Conservation (phyloP, 2,329 filamentous ascomycete genomes). For the Graphium sp. region DNA sequence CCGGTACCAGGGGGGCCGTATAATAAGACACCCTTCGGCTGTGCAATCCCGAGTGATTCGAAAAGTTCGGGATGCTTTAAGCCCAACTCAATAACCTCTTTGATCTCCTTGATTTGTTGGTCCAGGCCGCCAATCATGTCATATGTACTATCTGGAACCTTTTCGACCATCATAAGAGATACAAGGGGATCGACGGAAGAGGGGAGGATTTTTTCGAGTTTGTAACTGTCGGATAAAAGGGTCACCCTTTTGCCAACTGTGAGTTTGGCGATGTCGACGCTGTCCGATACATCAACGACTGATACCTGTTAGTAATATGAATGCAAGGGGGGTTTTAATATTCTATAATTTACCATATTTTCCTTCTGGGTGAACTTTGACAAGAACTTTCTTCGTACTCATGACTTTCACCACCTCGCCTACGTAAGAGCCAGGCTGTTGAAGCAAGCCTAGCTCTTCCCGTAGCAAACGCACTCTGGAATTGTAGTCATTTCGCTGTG, state of each 20-base stretch:
- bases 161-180: slow-evolving; percentile 99
- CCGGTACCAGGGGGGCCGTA: slow-evolving; percentile 95
- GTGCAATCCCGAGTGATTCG: slow-evolving; percentile 95
- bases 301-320: slow-evolving; percentile 7
- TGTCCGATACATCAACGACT: slow-evolving; percentile 95
- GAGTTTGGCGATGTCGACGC: slow-evolving; percentile 87
- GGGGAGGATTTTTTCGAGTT: slow-evolving; percentile 94
- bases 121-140: slow-evolving; percentile 99
- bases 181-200: slow-evolving; percentile 97
- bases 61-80: slow-evolving; percentile 97
- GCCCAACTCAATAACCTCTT: slow-evolving; percentile 97
- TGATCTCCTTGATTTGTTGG: slow-evolving; percentile 99
- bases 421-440: slow-evolving; percentile 95
- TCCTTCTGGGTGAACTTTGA: slow-evolving; percentile 97
- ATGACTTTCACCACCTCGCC: slow-evolving; percentile 99
- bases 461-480: slow-evolving; percentile 85
- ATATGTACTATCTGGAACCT: slow-evolving; percentile 98
- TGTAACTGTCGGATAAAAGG: slow-evolving; percentile 91
- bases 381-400: slow-evolving; percentile 97
- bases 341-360: slow-evolving; percentile 70
- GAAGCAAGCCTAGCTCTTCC: slow-evolving; percentile 87
- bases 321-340: not conserved
- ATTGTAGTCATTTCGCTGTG: slow-evolving; percentile 98
- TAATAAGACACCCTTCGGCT: slow-evolving; percentile 91
- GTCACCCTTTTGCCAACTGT: slow-evolving; percentile 96